These are phyloP conservation scores for Wallacemonas sp. DNA, from an alignment of 208 protist species.

Conservation along the genomic window DNA sequence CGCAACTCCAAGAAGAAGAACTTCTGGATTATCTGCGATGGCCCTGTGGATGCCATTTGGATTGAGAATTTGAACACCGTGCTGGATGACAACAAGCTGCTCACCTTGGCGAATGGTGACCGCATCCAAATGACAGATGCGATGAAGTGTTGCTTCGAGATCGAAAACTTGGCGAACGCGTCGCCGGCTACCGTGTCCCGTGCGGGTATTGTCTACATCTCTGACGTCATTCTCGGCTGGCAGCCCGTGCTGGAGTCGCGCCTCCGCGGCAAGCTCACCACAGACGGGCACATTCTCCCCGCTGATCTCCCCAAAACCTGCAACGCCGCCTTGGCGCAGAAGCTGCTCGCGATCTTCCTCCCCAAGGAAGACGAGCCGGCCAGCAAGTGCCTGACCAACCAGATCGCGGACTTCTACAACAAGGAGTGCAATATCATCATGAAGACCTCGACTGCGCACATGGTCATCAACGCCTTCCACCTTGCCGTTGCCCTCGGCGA, in stretches of 20 bases:
- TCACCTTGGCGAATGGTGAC: slow-evolving; percentile 98
- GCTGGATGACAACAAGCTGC: slow-evolving; percentile 98
- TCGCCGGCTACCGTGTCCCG: slow-evolving; percentile 99
- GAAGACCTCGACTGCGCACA: slow-evolving; percentile 82
- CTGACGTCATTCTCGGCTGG: slow-evolving; percentile 95
- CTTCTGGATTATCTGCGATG: slow-evolving; percentile 97
- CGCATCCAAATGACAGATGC: slow-evolving; percentile 96
- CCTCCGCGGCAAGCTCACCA: slow-evolving; percentile 62
- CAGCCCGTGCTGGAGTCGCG: slow-evolving; percentile 84
- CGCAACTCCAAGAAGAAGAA: slow-evolving; percentile 90
- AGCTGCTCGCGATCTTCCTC: slow-evolving; percentile 79
- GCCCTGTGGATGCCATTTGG: slow-evolving; percentile 98
- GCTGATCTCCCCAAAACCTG: slow-evolving; percentile 76
- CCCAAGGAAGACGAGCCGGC: slow-evolving; percentile 48
- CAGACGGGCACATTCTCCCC: slow-evolving; percentile 80
- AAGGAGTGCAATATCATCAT: slow-evolving; percentile 90
- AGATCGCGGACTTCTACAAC: slow-evolving; percentile 85
- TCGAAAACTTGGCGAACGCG: slow-evolving; percentile 98
- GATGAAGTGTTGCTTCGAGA: slow-evolving; percentile 97
- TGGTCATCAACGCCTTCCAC: slow-evolving; percentile 92
- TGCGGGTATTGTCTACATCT: slow-evolving; percentile 98
- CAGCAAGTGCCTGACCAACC: slow-evolving; percentile 49
- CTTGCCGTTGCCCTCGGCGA: slow-evolving; percentile 87
- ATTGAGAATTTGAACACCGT: slow-evolving; percentile 99
- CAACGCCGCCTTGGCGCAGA: slow-evolving; percentile 74